Base-by-base conservation (phyloP, 23 red algal species). In the Chondrus crispus region DNA sequence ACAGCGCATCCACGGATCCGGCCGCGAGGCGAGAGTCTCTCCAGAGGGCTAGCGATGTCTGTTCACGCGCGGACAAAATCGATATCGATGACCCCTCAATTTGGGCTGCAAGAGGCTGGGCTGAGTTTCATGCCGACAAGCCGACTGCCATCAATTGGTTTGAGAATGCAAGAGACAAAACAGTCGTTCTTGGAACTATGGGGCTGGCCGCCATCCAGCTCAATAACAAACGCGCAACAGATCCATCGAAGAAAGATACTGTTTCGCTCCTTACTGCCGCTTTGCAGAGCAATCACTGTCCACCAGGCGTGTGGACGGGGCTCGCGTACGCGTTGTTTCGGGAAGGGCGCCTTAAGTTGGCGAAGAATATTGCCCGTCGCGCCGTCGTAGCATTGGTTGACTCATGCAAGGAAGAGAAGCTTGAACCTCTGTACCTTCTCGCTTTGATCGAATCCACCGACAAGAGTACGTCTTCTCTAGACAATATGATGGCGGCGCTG, bases 101-200 rank as follows among this genome's bases (percentile, higher is more conserved):
- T 44, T 92, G 89, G 89, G 76, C 89, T 57, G 89, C 79, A 2
- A 70, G 79, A 43, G 89, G 89, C 43, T 84, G 76, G 89, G 89
- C 89, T 3, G 89, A 92, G 41, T 60, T 84, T 52, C 77, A 82
- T 39, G 76, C 73, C 10, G 89, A 68, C 22, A 82, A 84, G 45
- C 46, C 50, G 18, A 71, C 60, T 26, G 76, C 89, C 28, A 84
- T 60, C 44, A 82, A 51, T 62, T 92, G 89, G 89, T 92, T 92
- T 74, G 89, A 92, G 16, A 79, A 84, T 84, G 89, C 89, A 5
- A 73, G 44, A 47, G 79, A 39, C 37, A 92, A 92, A 26, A 42
- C 50, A 39, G 14, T 90, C 16, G 74, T 90, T 37, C 57, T 90
- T 8, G 87, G 87, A 53, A 46, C 87, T 2, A 90, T 90, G 69